phyloP scores from a whole-genome alignment of 1,284 basidiomycete genomes.

The Moesziomyces sp. region DNA sequence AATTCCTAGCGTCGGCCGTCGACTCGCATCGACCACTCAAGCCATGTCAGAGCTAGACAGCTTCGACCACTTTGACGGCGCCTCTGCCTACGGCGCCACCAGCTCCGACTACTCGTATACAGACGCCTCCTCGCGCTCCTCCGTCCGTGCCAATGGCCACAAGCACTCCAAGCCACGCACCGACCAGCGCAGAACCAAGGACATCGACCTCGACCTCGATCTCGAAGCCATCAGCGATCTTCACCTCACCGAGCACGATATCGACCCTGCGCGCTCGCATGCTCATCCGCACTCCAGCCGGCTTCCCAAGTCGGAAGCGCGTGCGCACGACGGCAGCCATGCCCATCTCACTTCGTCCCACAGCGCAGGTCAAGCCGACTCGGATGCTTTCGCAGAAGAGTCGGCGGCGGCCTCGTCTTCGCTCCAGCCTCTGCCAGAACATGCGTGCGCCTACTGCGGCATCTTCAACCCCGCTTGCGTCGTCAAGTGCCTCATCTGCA shows the following conservation, averaged over 20 bases:
- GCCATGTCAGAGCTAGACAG: conserved; percentile 47
- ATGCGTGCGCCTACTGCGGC: conserved; percentile 80
- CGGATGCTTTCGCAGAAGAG: conserved; percentile 16
- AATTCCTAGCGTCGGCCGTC: conserved; percentile 8
- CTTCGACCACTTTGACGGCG: conserved; percentile 62
- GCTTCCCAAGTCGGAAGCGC: conserved; percentile 1
- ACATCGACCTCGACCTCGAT: conserved; percentile 56
- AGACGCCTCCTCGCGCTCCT: conserved; percentile 9
- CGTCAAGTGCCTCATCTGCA: conserved; percentile 93
- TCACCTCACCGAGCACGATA: conserved; percentile 42
- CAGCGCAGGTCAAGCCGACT: background rate
- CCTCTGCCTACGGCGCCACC: conserved; percentile 41
- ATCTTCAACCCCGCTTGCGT: conserved; percentile 97
- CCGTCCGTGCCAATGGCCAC: conserved; percentile 11
- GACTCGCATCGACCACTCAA: conserved; percentile 12
- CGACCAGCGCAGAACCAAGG: conserved; percentile 9
- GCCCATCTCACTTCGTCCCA: conserved; percentile 6
- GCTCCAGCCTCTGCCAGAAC: conserved; percentile 42
- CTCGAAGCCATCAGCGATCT: conserved; percentile 55
- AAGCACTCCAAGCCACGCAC: conserved; percentile 17
- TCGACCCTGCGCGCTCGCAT: conserved; percentile 27
- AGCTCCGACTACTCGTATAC: conserved; percentile 51
- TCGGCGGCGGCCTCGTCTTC: conserved; percentile 10
- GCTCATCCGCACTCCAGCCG: conserved; percentile 7
- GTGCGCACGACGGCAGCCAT: conserved; percentile 2